These are phyloP conservation scores for Taxillus chinensis DNA, from an alignment of 164 flowering plant genomes.

Conservation along the genomic window DNA sequence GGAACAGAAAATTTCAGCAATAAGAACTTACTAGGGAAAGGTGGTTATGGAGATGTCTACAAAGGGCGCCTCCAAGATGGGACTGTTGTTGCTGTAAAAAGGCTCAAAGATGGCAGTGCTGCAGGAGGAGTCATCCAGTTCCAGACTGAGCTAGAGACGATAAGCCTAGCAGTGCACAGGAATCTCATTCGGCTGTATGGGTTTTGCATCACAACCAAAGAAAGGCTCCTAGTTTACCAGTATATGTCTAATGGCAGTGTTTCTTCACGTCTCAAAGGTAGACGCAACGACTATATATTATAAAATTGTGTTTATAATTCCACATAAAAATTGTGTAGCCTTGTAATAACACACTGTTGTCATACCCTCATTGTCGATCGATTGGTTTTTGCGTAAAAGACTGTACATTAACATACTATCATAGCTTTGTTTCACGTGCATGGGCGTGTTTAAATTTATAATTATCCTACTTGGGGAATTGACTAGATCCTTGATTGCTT, in stretches of 20 bases:
- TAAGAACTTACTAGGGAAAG: conserved; percentile 3
- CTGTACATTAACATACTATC: no score
- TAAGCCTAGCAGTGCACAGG: conserved; percentile 3
- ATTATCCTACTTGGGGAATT: no score
- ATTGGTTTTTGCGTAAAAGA: no score
- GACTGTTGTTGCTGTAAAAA: background rate
- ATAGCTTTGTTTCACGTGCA: no score
- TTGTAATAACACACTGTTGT: no score
- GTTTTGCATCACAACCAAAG: background rate
- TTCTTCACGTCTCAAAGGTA: conserved; percentile 1
- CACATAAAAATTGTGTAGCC: no score
- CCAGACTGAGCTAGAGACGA: background rate
- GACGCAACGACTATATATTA: no score
- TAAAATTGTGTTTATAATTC: no score
- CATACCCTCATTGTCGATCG: no score
- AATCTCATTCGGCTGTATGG: conserved; percentile 1
- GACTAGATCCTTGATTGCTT: no score
- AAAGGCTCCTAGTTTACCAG: background rate
- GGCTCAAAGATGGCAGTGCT: background rate
- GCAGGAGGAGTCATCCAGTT: background rate
- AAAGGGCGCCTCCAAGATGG: conserved; percentile 4
- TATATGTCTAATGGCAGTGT: conserved; percentile 5
- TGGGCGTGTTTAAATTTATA: no score
- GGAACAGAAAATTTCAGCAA: background rate
- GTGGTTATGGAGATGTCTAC: background rate